Evolutionary conservation across 352 stramenopile genomes (phyloP).

Genomic region (Globisporangium canariense): DNA sequence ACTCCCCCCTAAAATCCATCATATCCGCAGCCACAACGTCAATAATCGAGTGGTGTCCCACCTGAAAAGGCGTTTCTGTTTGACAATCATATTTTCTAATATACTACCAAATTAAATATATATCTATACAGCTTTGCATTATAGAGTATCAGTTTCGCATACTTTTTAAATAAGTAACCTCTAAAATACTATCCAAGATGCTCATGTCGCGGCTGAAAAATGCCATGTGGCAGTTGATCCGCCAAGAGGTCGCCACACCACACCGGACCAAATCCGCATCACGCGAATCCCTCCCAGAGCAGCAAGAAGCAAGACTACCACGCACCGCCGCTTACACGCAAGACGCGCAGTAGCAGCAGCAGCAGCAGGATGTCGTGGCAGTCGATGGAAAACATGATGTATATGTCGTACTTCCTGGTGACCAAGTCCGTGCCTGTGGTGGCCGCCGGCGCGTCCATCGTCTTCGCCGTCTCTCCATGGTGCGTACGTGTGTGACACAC

Average conservation of each 20-base stretch:
- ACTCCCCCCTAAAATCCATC: neutral
- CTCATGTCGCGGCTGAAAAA: neutral
- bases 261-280: neutral
- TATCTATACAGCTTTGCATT: too few species aligned
- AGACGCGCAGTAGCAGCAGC: neutral
- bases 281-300: neutral
- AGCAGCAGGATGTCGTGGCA: slow-evolving; percentile 43
- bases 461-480: slow-evolving; percentile 72
- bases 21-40: neutral
- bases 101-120: neutral
- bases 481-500: slow-evolving; percentile 17
- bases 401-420: slow-evolving; percentile 72
- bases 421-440: slow-evolving; percentile 58
- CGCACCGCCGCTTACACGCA: neutral
- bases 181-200: neutral
- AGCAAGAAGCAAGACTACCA: neutral
- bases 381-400: slow-evolving; percentile 55
- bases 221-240: slow-evolving; percentile 12
- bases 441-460: slow-evolving; percentile 52
- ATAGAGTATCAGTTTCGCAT: too few species aligned
- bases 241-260: neutral
- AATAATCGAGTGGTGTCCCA: neutral
- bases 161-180: neutral
- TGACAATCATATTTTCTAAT: neutral
- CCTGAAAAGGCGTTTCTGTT: neutral